A percentile compares a stretch with the other conserved stretches of the same genome.
Evolutionary conservation across 257 asterid species (phyloP).

Genomic region (Parsonsia alboflavescens): DNA sequence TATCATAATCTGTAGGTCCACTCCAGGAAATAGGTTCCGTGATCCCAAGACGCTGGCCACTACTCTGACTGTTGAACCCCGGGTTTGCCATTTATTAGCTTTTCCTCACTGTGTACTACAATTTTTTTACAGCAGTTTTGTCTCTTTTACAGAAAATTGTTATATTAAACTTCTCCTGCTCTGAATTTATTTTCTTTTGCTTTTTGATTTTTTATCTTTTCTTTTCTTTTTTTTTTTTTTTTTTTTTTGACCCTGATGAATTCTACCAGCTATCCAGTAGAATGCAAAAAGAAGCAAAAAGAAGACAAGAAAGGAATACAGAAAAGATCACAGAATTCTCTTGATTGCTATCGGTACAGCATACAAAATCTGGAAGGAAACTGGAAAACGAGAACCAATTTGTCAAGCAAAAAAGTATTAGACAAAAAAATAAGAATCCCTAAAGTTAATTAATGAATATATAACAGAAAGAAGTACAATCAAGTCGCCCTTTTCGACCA

Average conservation of each 20-base stretch:
- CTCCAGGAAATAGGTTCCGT: constrained; percentile 31
- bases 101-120: not conserved
- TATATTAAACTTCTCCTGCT: constrained; percentile 9
- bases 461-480: constrained; percentile 12
- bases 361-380: constrained; percentile 8
- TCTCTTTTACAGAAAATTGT: not conserved
- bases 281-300: not conserved
- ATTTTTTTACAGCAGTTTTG: not conserved
- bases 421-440: not conserved
- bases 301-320: not conserved
- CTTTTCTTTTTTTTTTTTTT: not conserved
- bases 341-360: constrained; percentile 18
- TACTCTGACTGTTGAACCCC: constrained; percentile 16
- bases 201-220: not conserved
- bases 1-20: constrained; percentile 27
- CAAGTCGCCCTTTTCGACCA: constrained; percentile 12
- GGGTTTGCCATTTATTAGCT: constrained; percentile 17
- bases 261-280: constrained; percentile 4
- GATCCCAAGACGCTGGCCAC: constrained; percentile 21
- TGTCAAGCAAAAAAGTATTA: not conserved
- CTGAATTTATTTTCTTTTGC: not conserved
- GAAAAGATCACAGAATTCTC: constrained; percentile 13
- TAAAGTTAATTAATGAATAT: constrained; percentile 1
- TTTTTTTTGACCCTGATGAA: not conserved
- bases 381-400: not conserved